These are phyloP conservation scores for Wallemia ichthyophaga DNA, from an alignment of 1,284 basidiomycete genomes.

Conservation along the genomic window DNA sequence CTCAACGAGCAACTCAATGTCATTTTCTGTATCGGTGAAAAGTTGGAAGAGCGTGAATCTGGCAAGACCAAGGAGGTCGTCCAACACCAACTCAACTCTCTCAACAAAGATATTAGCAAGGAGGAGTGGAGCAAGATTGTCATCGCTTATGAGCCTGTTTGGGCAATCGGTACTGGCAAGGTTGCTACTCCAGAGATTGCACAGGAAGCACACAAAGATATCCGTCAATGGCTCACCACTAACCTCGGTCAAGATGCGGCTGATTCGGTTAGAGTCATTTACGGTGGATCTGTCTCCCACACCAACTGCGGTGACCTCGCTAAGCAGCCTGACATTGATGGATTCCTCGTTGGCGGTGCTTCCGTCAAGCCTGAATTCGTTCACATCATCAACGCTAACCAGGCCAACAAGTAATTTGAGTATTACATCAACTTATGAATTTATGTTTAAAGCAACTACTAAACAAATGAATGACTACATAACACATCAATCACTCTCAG, in stretches of 20 bases:
- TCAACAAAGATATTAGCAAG: constrained; percentile 27
- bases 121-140: constrained; percentile 80
- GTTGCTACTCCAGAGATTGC: constrained; percentile 71
- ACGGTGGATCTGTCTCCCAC: constrained; percentile 75
- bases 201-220: constrained; percentile 64
- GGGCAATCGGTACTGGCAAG: constrained; percentile 95
- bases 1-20: constrained; percentile 44
- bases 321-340: constrained; percentile 69
- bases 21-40: constrained; percentile 91
- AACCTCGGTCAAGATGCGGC: constrained; percentile 40
- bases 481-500: background rate
- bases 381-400: constrained; percentile 49
- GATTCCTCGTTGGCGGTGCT: constrained; percentile 96
- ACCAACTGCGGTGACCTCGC: constrained; percentile 63
- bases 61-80: constrained; percentile 51
- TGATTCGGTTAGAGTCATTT: constrained; percentile 59
- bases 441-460: no score
- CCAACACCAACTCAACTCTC: constrained; percentile 50
- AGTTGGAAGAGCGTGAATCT: constrained; percentile 58
- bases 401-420: constrained; percentile 1
- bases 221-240: constrained; percentile 42
- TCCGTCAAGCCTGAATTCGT: constrained; percentile 92
- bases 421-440: no score
- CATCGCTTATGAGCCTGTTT: constrained; percentile 85
- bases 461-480: no score